Percentiles rank a stretch among this genome's conserved stretches.
Evolutionary conservation across 345 rosid species (phyloP).

Genomic region (Eucalyptus marginata): DNA sequence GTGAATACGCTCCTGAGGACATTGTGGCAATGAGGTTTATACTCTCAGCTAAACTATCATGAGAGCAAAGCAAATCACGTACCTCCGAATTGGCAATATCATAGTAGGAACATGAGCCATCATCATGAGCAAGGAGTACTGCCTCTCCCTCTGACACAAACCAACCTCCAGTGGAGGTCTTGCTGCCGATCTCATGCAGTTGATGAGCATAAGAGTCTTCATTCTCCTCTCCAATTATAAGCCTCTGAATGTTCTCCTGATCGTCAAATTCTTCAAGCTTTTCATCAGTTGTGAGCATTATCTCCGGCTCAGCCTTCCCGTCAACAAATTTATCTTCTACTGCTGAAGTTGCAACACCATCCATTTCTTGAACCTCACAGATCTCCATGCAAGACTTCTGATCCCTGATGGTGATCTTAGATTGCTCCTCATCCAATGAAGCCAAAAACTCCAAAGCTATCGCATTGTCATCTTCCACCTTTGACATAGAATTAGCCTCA

Average conservation of each 20-base stretch:
- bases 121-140: slow-evolving; percentile 77
- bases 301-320: slow-evolving; percentile 20
- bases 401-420: neutral
- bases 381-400: slow-evolving; percentile 12
- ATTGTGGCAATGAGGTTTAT: neutral
- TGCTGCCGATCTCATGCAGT: slow-evolving; percentile 56
- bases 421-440: slow-evolving; percentile 31
- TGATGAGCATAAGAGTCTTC: slow-evolving; percentile 40
- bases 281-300: slow-evolving; percentile 63
- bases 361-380: slow-evolving; percentile 49
- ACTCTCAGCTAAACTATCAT: neutral
- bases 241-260: slow-evolving; percentile 40
- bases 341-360: slow-evolving; percentile 22
- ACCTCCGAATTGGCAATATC: slow-evolving; percentile 92
- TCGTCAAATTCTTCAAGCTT: slow-evolving; percentile 73
- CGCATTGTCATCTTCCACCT: slow-evolving; percentile 36
- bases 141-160: slow-evolving; percentile 98
- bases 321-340: slow-evolving; percentile 9
- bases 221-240: slow-evolving; percentile 31
- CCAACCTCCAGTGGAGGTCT: slow-evolving; percentile 85
- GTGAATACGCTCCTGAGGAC: neutral
- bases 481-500: slow-evolving; percentile 8
- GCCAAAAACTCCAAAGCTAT: slow-evolving; percentile 54
- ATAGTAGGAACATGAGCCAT: slow-evolving; percentile 85
- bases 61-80: neutral